Evolutionary conservation across 768 basidiomycete genomes (phyloP), one percentile per base, ranked within the genome.

Genomic region (Mycena sanguinolenta): DNA sequence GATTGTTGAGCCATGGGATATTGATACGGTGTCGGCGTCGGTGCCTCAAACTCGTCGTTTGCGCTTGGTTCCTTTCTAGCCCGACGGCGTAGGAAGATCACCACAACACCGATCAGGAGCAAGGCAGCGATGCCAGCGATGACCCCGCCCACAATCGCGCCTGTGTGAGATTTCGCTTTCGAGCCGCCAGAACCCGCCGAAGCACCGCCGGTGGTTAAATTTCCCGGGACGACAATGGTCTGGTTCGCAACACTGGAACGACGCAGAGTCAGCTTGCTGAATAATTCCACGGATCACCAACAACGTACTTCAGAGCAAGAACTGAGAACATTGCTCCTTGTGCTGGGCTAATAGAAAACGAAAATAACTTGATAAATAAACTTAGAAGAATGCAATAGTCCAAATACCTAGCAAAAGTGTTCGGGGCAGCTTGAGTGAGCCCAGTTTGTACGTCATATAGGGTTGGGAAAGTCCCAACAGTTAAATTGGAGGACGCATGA

Each of bases 311-410:
- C 12, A 46, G n/a, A 21, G 44, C 44, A 12, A 46, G n/a, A 0
- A 79, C n/a, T 0, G 78, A 74, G 53, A 80, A 79, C 67, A 80
- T 76, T 0, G 82, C 81, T 6, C 82, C 82, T 67, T 80, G 79
- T 8, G 77, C 80, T 34, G 81, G 77, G 62, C 80, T 82, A 46
- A 55, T 16, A 23, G 57, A 71, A 17, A 55, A n/a, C n/a, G n/a
- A n/a, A n/a, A n/a, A n/a, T n/a, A n/a, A n/a, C n/a, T n/a, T n/a
- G n/a, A n/a, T n/a, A n/a, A n/a, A n/a, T n/a, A 25, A 36, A 3
- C n/a, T 5, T 14, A 27, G 66, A 62, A 27, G n/a, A 10, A 27
- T 14, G 5, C 38, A 14, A 28, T 19, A 30, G 32, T 19, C 12
- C 14, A n/a, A 50, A 9, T 58, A 75, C 75, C 74, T 78, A 1